Evolutionary conservation across 495 filamentous ascomycete genomes (phyloP), one percentile per base, ranked within the genome.

Genomic region (Astrocystis sublimbata): DNA sequence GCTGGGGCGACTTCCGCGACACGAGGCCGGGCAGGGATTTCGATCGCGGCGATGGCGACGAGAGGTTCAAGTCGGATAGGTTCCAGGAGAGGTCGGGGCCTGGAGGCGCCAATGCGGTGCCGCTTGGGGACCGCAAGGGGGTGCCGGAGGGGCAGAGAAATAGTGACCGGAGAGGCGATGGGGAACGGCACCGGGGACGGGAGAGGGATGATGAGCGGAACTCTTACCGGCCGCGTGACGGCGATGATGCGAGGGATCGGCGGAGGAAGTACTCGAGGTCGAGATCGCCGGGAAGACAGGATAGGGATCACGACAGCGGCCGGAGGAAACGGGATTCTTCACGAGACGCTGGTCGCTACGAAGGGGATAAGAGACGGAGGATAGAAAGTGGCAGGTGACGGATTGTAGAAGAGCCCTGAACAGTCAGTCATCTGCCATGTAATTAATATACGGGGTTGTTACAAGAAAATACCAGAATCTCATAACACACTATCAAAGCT

Each of bases 21-120:
- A 81, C 70, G 49, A 71, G 74, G 52, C 66, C 75, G 68, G 62
- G 75, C 63, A 68, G 81, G 75, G 73, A 81, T 56, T 75, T 81
- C 78, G 75, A 74, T 41, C 54, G 73, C 41, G 68, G 66, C 40
- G 68, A 75, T 65, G 61, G 61, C 1, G 90, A 93, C 64, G 90
- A 92, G 64, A 78, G 89, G 42, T 93, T 90, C 66, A 81, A 85
- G 76, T 86, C 89, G 42, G 90, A 93, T 74, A 76, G 72, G 47
- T 77, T 75, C 42, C 67, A 76, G 23, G 78, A 75, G 57, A 63
- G 30, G 65, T 70, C 60, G 58, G 77, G 75, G 17, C 73, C 72
- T 0, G 83, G 83, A 52, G 86, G 87, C 19, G 83, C 87, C 6
- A 89, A 89, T 70, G 81, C 78, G 1, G 76, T 81, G 45, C 83